A percentile compares a stretch with the other conserved stretches of the same genome.
Evolutionary conservation across 768 basidiomycete species (phyloP).

Genomic region (Lepiota venenata): DNA sequence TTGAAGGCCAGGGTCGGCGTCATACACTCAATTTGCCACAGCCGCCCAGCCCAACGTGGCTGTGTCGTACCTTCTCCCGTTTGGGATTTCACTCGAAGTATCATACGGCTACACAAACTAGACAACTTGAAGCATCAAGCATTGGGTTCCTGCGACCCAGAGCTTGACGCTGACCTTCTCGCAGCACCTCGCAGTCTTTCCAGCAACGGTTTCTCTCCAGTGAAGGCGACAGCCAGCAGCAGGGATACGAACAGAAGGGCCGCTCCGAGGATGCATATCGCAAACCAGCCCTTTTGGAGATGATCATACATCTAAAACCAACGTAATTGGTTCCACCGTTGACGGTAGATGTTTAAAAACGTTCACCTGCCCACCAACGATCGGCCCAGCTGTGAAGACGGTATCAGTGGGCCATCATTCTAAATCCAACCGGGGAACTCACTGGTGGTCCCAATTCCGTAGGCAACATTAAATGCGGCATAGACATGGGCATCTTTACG

Average conservation of each 20-base stretch:
- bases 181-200: background rate
- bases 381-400: conserved; percentile 53
- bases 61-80: no score
- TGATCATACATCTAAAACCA: conserved; percentile 55
- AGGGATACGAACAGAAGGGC: conserved; percentile 37
- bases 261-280: conserved; percentile 46
- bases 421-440: conserved; percentile 19
- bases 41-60: no score
- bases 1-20: background rate
- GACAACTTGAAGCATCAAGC: background rate
- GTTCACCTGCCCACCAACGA: conserved; percentile 63
- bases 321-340: conserved; percentile 2
- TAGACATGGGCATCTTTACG: conserved; percentile 67
- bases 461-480: conserved; percentile 70
- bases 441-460: conserved; percentile 63
- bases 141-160: background rate
- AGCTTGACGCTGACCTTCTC: background rate
- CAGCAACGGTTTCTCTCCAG: conserved; percentile 44
- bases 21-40: no score
- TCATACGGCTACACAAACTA: background rate
- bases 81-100: no score
- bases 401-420: background rate
- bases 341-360: background rate
- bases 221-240: conserved; percentile 39
- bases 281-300: conserved; percentile 54